These are phyloP conservation scores for Lepidium africanum DNA, from an alignment of 345 rosid genomes.

Conservation along the genomic window DNA sequence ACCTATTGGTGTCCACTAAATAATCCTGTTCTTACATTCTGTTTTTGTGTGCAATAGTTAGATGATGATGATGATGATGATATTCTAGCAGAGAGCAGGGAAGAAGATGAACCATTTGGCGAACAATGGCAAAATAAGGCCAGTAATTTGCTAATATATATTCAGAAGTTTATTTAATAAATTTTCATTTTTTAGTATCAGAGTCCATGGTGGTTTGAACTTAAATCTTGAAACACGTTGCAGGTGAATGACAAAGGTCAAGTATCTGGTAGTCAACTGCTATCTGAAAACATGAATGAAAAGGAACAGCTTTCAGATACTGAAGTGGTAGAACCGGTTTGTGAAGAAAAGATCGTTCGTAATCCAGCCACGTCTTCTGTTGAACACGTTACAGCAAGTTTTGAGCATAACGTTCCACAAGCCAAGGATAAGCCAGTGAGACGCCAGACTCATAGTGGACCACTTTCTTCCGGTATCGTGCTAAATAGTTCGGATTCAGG, in stretches of 20 bases:
- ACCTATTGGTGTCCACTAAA: constrained; percentile 1
- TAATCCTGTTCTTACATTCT: not conserved
- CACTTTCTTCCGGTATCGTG: constrained; percentile 53
- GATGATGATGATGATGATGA: constrained; percentile 89
- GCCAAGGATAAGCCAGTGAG: constrained; percentile 47
- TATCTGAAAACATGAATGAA: constrained; percentile 32
- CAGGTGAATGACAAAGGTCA: constrained; percentile 32
- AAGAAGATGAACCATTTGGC: constrained; percentile 48
- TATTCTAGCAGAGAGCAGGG: constrained; percentile 35
- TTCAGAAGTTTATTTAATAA: not conserved
- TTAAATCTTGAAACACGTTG: not conserved
- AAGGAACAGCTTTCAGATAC: constrained; percentile 45
- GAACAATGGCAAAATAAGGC: constrained; percentile 43
- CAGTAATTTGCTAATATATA: not conserved
- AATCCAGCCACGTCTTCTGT: constrained; percentile 39
- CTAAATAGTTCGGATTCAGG: constrained; percentile 48
- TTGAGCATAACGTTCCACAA: constrained; percentile 44
- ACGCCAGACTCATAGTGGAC: constrained; percentile 87
- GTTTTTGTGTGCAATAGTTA: constrained; percentile 34
- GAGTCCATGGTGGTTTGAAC: constrained; percentile 1
- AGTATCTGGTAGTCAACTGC: constrained; percentile 25
- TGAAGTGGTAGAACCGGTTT: constrained; percentile 34
- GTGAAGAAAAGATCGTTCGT: constrained; percentile 27
- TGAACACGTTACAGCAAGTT: constrained; percentile 38
- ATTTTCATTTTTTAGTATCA: not conserved